phyloP scores from a whole-genome alignment of 2,329 filamentous ascomycete species.

The Phaeosphaeria sp. region DNA sequence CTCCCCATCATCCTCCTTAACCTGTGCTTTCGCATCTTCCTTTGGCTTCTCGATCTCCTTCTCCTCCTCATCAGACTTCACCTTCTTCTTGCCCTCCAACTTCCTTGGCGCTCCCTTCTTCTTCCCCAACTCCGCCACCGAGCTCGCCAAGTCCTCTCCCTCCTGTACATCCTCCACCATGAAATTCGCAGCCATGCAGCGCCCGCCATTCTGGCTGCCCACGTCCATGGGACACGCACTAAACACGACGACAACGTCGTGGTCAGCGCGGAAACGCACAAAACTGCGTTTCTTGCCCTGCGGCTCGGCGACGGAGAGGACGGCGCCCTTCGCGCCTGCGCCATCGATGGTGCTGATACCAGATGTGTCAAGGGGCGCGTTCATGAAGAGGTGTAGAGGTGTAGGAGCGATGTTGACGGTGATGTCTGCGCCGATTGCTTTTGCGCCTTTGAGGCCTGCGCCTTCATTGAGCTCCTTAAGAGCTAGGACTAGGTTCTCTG shows the following conservation, averaged over 20 bases:
- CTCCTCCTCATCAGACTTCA: conserved; percentile 9
- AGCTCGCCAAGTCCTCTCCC: conserved; percentile 31
- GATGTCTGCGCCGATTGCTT: conserved; percentile 55
- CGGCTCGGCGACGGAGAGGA: conserved; percentile 38
- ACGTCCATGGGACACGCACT: conserved; percentile 49
- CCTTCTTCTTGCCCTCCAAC: conserved; percentile 2
- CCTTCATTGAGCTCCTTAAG: conserved; percentile 56
- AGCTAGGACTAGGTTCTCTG: conserved; percentile 57
- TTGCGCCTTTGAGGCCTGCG: conserved; percentile 54
- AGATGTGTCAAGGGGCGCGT: conserved; percentile 32
- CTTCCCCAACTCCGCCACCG: conserved; percentile 16
- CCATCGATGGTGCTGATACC: conserved; percentile 16
- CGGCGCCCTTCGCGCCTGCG: conserved; percentile 38
- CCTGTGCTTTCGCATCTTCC: conserved; percentile 2
- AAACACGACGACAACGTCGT: conserved; percentile 46
- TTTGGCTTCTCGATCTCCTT: conserved; percentile 8
- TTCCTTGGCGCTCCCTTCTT: conserved; percentile 18
- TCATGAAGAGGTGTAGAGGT: conserved; percentile 55
- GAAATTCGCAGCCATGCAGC: conserved; percentile 49
- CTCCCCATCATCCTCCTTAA: neutral
- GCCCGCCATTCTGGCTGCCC: conserved; percentile 44
- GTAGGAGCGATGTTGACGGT: conserved; percentile 56
- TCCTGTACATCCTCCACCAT: conserved; percentile 42
- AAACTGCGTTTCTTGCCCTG: conserved; percentile 43
- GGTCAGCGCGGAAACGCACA: conserved; percentile 44